Percentiles rank a stretch among this genome's conserved stretches.
phyloP scores from a whole-genome alignment of 1,284 basidiomycete species.

The Microbotryomycetes sp. region DNA sequence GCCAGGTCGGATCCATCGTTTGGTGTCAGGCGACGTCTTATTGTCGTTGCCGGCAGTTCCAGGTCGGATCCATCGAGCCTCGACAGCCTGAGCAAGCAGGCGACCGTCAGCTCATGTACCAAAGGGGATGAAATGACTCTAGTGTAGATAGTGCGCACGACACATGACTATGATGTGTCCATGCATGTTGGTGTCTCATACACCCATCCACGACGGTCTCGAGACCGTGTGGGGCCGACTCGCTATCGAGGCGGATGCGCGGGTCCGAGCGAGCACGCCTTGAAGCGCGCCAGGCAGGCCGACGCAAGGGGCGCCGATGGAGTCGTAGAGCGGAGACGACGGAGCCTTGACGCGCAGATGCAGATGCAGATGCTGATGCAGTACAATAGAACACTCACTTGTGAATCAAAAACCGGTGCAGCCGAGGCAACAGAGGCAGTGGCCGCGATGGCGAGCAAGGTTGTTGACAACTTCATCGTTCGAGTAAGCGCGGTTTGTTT shows the following conservation, averaged over 20 bases:
- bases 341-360: not conserved
- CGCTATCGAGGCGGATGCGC: not conserved
- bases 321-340: not conserved
- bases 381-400: not conserved
- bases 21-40: not conserved
- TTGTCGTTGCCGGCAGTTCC: not conserved
- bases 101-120: not conserved
- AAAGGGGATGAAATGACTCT: not conserved
- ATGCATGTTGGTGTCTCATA: too few relatives aligned
- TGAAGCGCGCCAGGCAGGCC: slow-evolving; percentile 2
- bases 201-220: too few relatives aligned
- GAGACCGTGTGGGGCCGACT: not conserved
- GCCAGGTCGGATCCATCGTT: not conserved
- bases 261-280: not conserved
- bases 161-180: too few relatives aligned
- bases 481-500: not conserved
- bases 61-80: not conserved
- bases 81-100: not conserved
- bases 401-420: not conserved
- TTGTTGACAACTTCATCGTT: slow-evolving; percentile 2
- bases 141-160: not conserved
- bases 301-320: not conserved
- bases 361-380: not conserved
- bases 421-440: not conserved
- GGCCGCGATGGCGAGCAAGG: not conserved